phyloP scores from a whole-genome alignment of 331 rosid genomes.

The Acacia concinna region DNA sequence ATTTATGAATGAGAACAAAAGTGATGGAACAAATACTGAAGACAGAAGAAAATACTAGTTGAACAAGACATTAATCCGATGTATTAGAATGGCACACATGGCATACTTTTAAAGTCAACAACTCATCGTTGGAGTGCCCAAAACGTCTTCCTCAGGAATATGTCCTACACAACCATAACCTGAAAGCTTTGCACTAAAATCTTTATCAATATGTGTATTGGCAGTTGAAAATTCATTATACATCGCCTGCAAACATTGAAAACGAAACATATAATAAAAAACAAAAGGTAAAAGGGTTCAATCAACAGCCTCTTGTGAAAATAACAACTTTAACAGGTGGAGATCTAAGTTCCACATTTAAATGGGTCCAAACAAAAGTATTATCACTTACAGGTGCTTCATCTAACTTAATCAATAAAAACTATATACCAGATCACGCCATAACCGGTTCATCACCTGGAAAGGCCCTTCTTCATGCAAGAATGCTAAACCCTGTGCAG shows the following conservation, averaged over 20 bases:
- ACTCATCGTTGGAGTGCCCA: slow-evolving; percentile 57
- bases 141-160: slow-evolving; percentile 55
- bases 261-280: slow-evolving; percentile 1
- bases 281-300: slow-evolving; percentile 16
- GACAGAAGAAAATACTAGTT: not conserved
- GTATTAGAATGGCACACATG: not conserved
- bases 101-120: slow-evolving; percentile 7
- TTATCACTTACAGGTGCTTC: slow-evolving; percentile 4
- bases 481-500: slow-evolving; percentile 96
- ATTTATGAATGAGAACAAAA: slow-evolving; percentile 13
- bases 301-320: not conserved
- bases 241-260: slow-evolving; percentile 69
- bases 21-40: not conserved
- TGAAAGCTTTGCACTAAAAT: slow-evolving; percentile 91
- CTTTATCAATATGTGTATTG: slow-evolving; percentile 81
- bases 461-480: slow-evolving; percentile 99
- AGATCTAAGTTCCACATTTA: slow-evolving; percentile 8
- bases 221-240: slow-evolving; percentile 81
- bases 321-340: slow-evolving; percentile 15
- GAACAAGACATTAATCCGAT: not conserved
- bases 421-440: slow-evolving; percentile 1
- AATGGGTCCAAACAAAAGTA: not conserved
- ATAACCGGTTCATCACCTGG: slow-evolving; percentile 60
- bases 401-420: not conserved
- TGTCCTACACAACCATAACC: slow-evolving; percentile 90